These are phyloP conservation scores for Pythium myriotylum DNA, from an alignment of 352 stramenopile genomes.

Conservation along the genomic window DNA sequence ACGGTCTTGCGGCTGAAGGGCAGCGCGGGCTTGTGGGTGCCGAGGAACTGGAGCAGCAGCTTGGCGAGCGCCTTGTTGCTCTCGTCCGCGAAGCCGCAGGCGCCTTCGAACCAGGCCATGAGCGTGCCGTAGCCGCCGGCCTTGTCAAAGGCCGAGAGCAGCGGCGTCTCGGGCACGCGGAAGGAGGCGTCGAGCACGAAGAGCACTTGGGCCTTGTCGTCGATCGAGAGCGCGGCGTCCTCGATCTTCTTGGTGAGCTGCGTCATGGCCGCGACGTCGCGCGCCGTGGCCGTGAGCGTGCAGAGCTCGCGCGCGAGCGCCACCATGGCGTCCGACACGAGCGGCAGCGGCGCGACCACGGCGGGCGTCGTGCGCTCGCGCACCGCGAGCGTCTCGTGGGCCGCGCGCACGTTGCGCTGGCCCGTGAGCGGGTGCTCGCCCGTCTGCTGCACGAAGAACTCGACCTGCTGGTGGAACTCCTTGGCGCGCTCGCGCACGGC, in stretches of 20 bases:
- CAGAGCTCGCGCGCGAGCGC: constrained; percentile 45
- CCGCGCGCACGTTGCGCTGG: constrained; percentile 17
- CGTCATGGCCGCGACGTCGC: constrained; percentile 39
- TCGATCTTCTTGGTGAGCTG: constrained; percentile 40
- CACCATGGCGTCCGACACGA: constrained; percentile 48
- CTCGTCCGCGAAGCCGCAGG: constrained; percentile 56
- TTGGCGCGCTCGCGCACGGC: constrained; percentile 41
- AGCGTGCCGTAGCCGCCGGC: constrained; percentile 59
- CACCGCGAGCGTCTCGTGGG: constrained; percentile 36
- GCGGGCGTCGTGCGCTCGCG: constrained; percentile 29
- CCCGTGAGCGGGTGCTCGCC: constrained; percentile 49
- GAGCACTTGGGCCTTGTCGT: constrained; percentile 59
- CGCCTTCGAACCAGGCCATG: constrained; percentile 53
- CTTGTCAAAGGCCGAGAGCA: constrained; percentile 53
- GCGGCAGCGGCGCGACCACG: constrained; percentile 17
- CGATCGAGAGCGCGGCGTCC: constrained; percentile 36
- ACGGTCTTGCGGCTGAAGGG: constrained; percentile 53
- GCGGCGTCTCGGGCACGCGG: constrained; percentile 25
- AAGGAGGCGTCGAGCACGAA: constrained; percentile 67
- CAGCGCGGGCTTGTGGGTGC: constrained; percentile 48
- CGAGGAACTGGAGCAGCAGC: constrained; percentile 58
- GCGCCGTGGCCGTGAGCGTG: constrained; percentile 36
- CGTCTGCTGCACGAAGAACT: constrained; percentile 63
- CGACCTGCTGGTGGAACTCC: constrained; percentile 70
- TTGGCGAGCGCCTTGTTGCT: constrained; percentile 42